A percentile compares a stretch with the other conserved stretches of the same genome.
Evolutionary conservation across 2,329 filamentous ascomycete genomes (phyloP).

Genomic region (Diplodia scrobiculata): DNA sequence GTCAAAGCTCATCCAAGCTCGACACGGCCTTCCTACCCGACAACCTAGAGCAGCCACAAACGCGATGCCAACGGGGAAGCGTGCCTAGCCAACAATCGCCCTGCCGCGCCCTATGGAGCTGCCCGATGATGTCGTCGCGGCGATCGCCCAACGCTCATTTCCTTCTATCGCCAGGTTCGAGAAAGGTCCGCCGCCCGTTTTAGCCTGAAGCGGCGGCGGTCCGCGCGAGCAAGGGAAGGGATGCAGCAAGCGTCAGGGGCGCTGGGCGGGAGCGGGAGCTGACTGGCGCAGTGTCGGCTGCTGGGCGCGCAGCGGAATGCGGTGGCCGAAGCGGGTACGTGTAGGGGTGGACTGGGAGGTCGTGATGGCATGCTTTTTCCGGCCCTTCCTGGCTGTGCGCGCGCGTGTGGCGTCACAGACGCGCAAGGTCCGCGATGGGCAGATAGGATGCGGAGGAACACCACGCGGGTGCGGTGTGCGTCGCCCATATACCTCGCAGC

Average conservation of each 20-base stretch:
- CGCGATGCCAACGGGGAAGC: conserved; percentile 18
- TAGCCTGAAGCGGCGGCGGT: conserved; percentile 19
- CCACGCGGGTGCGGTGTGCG: neutral
- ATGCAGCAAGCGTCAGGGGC: conserved; percentile 20
- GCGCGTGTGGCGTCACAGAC: neutral
- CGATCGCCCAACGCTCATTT: conserved; percentile 21
- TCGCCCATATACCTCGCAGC: conserved; percentile 6
- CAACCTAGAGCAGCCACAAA: conserved; percentile 26
- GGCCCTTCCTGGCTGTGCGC: conserved; percentile 14
- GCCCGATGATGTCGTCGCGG: conserved; percentile 10
- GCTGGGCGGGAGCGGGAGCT: conserved; percentile 3
- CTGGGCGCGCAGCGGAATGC: conserved; percentile 5
- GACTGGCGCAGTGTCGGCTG: conserved; percentile 16
- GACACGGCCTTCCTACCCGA: conserved; percentile 25
- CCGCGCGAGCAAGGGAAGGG: neutral
- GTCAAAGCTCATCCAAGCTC: conserved; percentile 19
- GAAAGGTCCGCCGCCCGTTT: conserved; percentile 21
- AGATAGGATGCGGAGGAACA: neutral
- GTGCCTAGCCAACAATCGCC: neutral
- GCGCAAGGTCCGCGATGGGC: neutral
- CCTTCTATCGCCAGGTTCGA: conserved; percentile 9
- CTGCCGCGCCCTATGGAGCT: neutral
- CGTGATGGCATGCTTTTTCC: conserved; percentile 13
- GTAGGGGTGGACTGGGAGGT: conserved; percentile 7
- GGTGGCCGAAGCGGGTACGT: conserved; percentile 16